phyloP scores from a whole-genome alignment of 345 rosid genomes.

The Euphorbia tirucalli region DNA sequence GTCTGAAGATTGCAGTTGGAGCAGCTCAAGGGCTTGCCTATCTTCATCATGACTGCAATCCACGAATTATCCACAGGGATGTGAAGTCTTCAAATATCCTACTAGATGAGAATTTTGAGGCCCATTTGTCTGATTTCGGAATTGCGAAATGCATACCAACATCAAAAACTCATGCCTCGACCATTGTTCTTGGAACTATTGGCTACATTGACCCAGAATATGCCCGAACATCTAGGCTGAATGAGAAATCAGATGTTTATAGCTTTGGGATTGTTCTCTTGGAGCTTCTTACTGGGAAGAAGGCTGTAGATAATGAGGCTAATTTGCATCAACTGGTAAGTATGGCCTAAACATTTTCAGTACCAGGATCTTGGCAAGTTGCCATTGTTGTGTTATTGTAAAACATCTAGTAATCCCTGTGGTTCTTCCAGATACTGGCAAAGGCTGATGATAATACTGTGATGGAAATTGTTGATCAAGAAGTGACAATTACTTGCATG shows the following conservation, averaged over 20 bases:
- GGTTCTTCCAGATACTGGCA: constrained; percentile 54
- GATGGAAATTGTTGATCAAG: constrained; percentile 92
- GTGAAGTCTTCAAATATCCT: constrained; percentile 91
- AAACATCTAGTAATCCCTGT: background rate
- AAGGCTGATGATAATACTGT: constrained; percentile 74
- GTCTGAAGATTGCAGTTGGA: constrained; percentile 83
- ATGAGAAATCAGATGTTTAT: constrained; percentile 89
- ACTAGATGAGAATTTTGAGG: constrained; percentile 78
- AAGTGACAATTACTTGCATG: constrained; percentile 78
- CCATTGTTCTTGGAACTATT: constrained; percentile 83
- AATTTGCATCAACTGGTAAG: constrained; percentile 91
- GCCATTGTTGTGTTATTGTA: background rate
- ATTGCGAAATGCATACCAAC: constrained; percentile 82
- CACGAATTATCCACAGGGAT: constrained; percentile 86
- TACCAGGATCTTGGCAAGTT: too few species aligned
- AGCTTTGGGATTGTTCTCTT: constrained; percentile 95
- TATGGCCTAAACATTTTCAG: too few species aligned
- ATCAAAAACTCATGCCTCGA: constrained; percentile 71
- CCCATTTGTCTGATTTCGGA: constrained; percentile 89
- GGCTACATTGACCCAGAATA: constrained; percentile 98
- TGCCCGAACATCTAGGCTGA: constrained; percentile 80
- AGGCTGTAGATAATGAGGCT: constrained; percentile 86
- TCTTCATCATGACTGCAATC: constrained; percentile 96
- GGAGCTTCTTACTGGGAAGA: constrained; percentile 93
- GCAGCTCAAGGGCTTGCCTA: constrained; percentile 95